These are phyloP conservation scores for Solanum etuberosum DNA, from an alignment of 257 asterid genomes.

Conservation along the genomic window DNA sequence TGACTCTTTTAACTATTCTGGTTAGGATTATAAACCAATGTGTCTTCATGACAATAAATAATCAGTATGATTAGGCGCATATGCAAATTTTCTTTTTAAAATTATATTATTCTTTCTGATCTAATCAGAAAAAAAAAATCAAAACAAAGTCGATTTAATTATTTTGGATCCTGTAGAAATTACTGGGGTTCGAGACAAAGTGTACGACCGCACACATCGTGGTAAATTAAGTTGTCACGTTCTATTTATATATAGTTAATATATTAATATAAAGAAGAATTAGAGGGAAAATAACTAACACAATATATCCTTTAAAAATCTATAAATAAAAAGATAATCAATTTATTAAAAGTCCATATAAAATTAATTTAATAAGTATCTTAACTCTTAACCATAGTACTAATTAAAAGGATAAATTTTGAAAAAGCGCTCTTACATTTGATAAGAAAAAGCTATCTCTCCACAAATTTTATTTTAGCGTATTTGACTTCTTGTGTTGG, in stretches of 20 bases:
- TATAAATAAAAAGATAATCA: not conserved
- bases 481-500: not conserved
- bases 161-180: not conserved
- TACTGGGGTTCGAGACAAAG: not conserved
- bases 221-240: not conserved
- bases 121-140: not conserved
- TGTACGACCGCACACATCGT: not conserved
- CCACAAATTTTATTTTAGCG: not conserved
- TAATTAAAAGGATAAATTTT: not conserved
- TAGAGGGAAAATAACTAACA: not conserved
- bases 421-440: not conserved
- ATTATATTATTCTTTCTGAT: not conserved
- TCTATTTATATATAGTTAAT: not conserved
- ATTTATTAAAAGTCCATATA: not conserved
- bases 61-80: not conserved
- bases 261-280: not conserved
- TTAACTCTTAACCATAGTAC: not conserved
- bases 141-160: not conserved
- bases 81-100: not conserved
- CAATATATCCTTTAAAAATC: too few species aligned
- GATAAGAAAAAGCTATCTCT: not conserved
- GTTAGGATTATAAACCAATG: not conserved
- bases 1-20: not conserved
- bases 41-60: not conserved
- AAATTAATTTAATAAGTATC: not conserved